Evolutionary conservation across 2,329 filamentous ascomycete genomes (phyloP), one percentile per base, ranked within the genome.

Genomic region (Ophiostoma himal-ulmi): DNA sequence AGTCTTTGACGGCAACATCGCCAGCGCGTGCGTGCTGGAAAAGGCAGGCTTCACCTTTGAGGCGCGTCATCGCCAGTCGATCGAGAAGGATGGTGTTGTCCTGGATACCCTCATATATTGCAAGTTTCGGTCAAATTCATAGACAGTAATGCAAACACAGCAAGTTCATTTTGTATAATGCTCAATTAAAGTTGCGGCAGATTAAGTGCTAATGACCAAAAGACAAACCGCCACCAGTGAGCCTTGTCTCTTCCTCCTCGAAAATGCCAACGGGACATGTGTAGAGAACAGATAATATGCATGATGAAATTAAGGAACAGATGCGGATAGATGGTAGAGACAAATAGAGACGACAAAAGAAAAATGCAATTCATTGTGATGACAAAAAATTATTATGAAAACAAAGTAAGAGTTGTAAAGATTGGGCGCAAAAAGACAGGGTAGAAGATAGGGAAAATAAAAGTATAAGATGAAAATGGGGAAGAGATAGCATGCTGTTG

Each of bases 401-500:
- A 62, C 34, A 36, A 68, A 65, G 57, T 34, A 17, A 26, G 36
- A 68, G 65, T 39, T 66, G 36, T 11, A 67, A 69, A 69, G n/a
- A 54, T 54, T n/a, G 44, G 52, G 52, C 22, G 52, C 52, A 54
- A 22, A 69, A 67, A 39, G 41, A 69, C 64, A 68, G 54, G 54
- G 65, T 64, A 44, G 39, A 69, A 69, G 48, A 11, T 65, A 62
- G 26, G 37, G 20, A 34, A 68, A 68, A 60, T n/a, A 69, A 60
- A 30, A 41, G 37, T 37, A 48, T 20, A 48, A 48, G 34, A 62
- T 26, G 30, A 57, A 64, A 69, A 70, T 52, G 30, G 48, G 37
- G 14, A 70, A 69, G 68, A 71, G 57, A 62, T 54, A 71, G 67
- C 67, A 68, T 60, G 70, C 36, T 39, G 68, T 62, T 67, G 64